Evolutionary conservation across 257 asterid species (phyloP).

Genomic region (Eustoma russellianum): DNA sequence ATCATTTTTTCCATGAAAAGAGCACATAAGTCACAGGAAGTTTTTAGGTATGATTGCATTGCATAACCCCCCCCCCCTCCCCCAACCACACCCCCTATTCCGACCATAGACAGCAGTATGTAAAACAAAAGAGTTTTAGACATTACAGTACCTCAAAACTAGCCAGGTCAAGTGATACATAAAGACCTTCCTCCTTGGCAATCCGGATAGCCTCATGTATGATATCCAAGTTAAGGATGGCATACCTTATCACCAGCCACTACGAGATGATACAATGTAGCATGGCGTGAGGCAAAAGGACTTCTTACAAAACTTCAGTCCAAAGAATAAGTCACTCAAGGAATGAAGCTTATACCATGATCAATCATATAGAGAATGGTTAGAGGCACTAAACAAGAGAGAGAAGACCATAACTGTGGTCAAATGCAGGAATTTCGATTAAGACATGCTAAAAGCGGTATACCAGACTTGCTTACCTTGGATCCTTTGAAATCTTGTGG

Average conservation of each 20-base stretch:
- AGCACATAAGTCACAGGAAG: background rate
- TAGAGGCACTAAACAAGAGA: too few relatives aligned
- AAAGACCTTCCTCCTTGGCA: constrained; percentile 84
- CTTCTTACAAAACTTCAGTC: background rate
- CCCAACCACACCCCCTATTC: too few relatives aligned
- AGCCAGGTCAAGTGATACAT: constrained; percentile 81
- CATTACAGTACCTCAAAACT: constrained; percentile 80
- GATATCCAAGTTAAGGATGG: constrained; percentile 56
- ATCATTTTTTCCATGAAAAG: too few relatives aligned
- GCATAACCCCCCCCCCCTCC: too few relatives aligned
- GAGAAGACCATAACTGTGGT: too few relatives aligned
- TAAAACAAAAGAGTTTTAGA: background rate
- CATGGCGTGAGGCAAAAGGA: constrained; percentile 4
- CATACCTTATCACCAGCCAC: constrained; percentile 96
- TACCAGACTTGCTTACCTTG: constrained; percentile 44
- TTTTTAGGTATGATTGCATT: too few relatives aligned
- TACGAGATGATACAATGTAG: constrained; percentile 26
- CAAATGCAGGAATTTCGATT: too few relatives aligned
- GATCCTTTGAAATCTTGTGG: constrained; percentile 74
- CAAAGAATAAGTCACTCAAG: background rate
- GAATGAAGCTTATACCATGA: too few relatives aligned
- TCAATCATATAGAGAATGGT: too few relatives aligned
- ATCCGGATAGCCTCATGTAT: constrained; percentile 64
- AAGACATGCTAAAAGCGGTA: too few relatives aligned
- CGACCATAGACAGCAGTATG: background rate